These are phyloP conservation scores for Tetraselmis chui DNA, from an alignment of 139 green algal species.

Conservation along the genomic window DNA sequence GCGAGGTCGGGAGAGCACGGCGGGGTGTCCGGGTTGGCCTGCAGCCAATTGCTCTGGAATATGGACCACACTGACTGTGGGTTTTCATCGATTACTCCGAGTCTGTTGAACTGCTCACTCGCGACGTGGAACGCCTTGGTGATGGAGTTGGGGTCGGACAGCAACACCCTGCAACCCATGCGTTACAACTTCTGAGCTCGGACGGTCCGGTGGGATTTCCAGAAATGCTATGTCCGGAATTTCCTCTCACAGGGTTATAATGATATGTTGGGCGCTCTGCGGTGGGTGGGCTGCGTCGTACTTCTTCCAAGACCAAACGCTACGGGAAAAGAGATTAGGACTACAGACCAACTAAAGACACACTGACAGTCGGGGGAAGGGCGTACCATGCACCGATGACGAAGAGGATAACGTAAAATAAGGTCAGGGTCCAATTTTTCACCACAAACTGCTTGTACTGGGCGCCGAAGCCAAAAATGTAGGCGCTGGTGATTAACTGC, in stretches of 20 bases:
- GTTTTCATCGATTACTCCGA: background rate
- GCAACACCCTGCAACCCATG: too few species aligned
- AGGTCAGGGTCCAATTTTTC: background rate
- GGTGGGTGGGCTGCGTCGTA: too few species aligned
- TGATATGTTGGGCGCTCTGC: too few species aligned
- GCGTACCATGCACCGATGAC: background rate
- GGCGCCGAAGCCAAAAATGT: background rate
- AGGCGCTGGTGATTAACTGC: background rate
- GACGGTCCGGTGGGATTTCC: too few species aligned
- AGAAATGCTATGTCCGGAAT: too few species aligned
- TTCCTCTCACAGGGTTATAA: too few species aligned
- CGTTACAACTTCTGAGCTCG: too few species aligned
- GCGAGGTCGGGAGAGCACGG: background rate
- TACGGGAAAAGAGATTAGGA: too few species aligned
- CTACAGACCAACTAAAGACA: too few species aligned
- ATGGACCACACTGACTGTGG: background rate
- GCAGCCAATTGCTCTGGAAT: background rate
- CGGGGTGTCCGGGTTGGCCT: background rate
- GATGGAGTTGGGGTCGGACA: background rate
- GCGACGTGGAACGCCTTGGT: background rate
- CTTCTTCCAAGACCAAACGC: too few species aligned
- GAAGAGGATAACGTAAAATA: background rate
- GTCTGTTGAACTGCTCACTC: background rate
- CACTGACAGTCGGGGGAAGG: too few species aligned
- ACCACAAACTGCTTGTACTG: background rate